phyloP scores from a whole-genome alignment of 306 rosid genomes.

The Acmispon strigosus region DNA sequence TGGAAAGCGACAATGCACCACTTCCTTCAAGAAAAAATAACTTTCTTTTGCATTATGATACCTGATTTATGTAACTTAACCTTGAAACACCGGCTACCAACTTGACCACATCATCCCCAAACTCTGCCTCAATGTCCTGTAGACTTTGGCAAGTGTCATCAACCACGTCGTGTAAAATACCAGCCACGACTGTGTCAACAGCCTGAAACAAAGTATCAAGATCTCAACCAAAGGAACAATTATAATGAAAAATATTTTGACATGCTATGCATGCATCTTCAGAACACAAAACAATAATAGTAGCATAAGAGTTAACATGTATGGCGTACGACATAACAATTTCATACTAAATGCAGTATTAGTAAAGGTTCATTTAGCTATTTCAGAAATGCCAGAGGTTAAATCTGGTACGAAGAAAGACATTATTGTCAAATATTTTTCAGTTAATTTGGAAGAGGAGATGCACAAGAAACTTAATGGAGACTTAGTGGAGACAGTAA shows the following conservation, averaged over 20 bases:
- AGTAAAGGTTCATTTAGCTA: not conserved
- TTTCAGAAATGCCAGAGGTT: not conserved
- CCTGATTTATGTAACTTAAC: constrained; percentile 92
- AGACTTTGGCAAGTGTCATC: constrained; percentile 80
- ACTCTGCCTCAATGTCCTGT: constrained; percentile 58
- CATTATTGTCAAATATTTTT: not conserved
- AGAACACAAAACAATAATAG: not conserved
- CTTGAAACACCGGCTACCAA: constrained; percentile 92
- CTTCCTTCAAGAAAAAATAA: constrained; percentile 19
- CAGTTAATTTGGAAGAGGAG: not conserved
- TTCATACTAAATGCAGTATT: not conserved
- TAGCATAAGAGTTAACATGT: not conserved
- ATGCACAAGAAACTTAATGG: not conserved
- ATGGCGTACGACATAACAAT: not conserved
- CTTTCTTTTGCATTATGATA: constrained; percentile 20
- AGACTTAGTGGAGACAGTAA: not conserved
- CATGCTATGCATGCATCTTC: not conserved
- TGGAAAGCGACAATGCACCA: constrained; percentile 1
- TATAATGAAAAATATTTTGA: constrained; percentile 1
- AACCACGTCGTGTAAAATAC: constrained; percentile 90
- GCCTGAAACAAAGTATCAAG: constrained; percentile 52
- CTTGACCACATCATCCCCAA: constrained; percentile 79
- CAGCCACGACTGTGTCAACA: constrained; percentile 87
- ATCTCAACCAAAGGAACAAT: constrained; percentile 15
- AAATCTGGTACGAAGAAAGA: not conserved